Conservation (phyloP, 352 stramenopile species). For the Pythium diclinum region DNA sequence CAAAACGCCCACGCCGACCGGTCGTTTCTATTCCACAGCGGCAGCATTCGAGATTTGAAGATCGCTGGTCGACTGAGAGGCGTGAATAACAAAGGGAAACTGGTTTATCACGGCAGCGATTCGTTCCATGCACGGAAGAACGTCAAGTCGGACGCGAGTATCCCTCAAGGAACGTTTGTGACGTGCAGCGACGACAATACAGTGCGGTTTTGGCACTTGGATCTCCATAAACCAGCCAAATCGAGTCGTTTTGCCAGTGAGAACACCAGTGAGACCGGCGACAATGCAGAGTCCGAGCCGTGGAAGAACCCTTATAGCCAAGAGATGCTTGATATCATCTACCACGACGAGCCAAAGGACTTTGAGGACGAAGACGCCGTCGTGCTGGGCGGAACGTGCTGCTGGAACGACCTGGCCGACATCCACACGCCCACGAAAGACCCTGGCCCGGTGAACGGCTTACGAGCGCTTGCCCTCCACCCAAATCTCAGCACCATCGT, state of each 20-base stretch:
- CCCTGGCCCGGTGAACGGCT: slow-evolving; percentile 36
- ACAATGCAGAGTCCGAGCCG: slow-evolving; percentile 22
- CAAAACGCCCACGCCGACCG: slow-evolving; percentile 49
- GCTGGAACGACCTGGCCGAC: slow-evolving; percentile 33
- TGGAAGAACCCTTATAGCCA: slow-evolving; percentile 74
- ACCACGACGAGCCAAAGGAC: slow-evolving; percentile 44
- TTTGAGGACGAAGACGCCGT: slow-evolving; percentile 42
- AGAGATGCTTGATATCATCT: slow-evolving; percentile 69
- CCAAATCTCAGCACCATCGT: slow-evolving; percentile 61
- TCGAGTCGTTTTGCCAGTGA: slow-evolving; percentile 25
- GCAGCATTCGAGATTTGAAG: slow-evolving; percentile 60
- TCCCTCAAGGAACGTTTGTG: slow-evolving; percentile 73
- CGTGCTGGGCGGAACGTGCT: slow-evolving; percentile 60
- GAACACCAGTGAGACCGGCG: neutral
- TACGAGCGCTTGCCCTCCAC: slow-evolving; percentile 47
- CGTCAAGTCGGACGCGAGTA: slow-evolving; percentile 17
- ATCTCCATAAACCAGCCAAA: slow-evolving; percentile 47
- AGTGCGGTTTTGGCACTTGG: slow-evolving; percentile 83
- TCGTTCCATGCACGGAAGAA: slow-evolving; percentile 12
- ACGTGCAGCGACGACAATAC: slow-evolving; percentile 88
- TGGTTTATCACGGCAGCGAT: slow-evolving; percentile 40
- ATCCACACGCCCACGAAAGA: slow-evolving; percentile 44
- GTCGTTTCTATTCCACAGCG: slow-evolving; percentile 83
- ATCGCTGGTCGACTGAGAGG: slow-evolving; percentile 48
- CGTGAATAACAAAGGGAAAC: slow-evolving; percentile 53